Percentiles rank a stretch among this genome's conserved stretches.
These are phyloP conservation scores for Penicillium sp. DNA, from an alignment of 2,329 filamentous ascomycete species.

Conservation along the genomic window DNA sequence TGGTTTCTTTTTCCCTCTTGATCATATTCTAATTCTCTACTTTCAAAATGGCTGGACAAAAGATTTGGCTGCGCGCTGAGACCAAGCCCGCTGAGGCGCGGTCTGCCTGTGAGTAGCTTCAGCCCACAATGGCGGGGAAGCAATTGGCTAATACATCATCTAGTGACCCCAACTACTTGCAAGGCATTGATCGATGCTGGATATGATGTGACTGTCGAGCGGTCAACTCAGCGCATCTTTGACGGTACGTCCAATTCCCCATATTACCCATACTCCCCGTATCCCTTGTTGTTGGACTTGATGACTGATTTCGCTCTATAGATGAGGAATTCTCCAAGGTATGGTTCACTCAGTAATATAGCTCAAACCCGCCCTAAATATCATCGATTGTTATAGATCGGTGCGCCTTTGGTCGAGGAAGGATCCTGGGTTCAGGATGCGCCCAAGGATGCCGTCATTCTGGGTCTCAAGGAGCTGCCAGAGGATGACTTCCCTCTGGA, in stretches of 20 bases:
- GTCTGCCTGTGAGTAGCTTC: slow-evolving; percentile 44
- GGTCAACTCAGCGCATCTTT: slow-evolving; percentile 64
- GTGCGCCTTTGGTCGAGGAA: slow-evolving; percentile 64
- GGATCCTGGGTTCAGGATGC: slow-evolving; percentile 66
- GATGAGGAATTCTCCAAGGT: slow-evolving; percentile 41
- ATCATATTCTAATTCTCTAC: slow-evolving; percentile 3
- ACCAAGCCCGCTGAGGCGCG: slow-evolving; percentile 60
- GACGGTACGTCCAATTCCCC: slow-evolving; percentile 35
- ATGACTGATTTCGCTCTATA: slow-evolving; percentile 20
- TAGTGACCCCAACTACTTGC: slow-evolving; percentile 53
- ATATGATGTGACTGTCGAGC: slow-evolving; percentile 68
- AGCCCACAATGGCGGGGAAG: slow-evolving; percentile 7
- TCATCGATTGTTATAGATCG: slow-evolving; percentile 56
- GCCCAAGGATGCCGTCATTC: slow-evolving; percentile 66
- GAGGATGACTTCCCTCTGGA: slow-evolving; percentile 69
- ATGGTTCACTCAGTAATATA: slow-evolving; percentile 7
- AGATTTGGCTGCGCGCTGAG: slow-evolving; percentile 59
- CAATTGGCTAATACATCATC: slow-evolving; percentile 5
- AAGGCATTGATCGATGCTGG: slow-evolving; percentile 67
- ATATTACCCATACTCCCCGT: neutral
- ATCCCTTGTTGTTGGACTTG: neutral
- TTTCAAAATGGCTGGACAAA: slow-evolving; percentile 36
- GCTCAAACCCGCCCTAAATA: slow-evolving; percentile 31
- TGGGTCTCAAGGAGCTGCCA: slow-evolving; percentile 76
- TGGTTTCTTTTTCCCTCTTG: slow-evolving; percentile 7